Evolutionary conservation across 169 alveolate genomes (phyloP).

Genomic region (Cryptosporidium bovis): DNA sequence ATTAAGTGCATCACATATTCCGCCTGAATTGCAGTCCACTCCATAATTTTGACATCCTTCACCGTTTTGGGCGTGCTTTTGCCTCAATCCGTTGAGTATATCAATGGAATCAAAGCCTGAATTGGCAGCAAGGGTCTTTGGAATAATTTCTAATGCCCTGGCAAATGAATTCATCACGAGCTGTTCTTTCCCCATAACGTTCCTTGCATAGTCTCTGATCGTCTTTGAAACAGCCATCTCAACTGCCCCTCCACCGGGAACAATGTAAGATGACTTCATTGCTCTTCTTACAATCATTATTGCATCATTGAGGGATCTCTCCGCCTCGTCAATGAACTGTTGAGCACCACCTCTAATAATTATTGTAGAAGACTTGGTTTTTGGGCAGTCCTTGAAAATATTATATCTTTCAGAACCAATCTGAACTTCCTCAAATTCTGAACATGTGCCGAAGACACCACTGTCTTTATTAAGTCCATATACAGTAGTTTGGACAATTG

Average conservation of each 20-base stretch:
- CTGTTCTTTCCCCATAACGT: constrained; percentile 93
- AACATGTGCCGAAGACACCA: constrained; percentile 94
- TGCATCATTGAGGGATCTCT: constrained; percentile 97
- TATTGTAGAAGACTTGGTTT: constrained; percentile 92
- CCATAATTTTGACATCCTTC: constrained; percentile 92
- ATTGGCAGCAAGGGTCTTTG: constrained; percentile 96
- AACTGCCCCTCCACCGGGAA: constrained; percentile 98
- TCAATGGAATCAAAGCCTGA: constrained; percentile 96
- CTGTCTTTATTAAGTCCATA: constrained; percentile 90
- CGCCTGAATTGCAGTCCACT: constrained; percentile 93
- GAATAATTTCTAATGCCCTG: constrained; percentile 96
- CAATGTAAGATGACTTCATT: constrained; percentile 89
- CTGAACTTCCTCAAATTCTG: constrained; percentile 95
- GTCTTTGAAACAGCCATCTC: constrained; percentile 83
- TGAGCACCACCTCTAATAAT: constrained; percentile 98
- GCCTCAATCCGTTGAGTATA: constrained; percentile 92
- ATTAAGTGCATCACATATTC: constrained; percentile 86
- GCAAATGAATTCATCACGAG: constrained; percentile 93
- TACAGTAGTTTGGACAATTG: constrained; percentile 93
- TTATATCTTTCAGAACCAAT: constrained; percentile 97
- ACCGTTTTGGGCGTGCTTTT: constrained; percentile 88
- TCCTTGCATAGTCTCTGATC: constrained; percentile 86
- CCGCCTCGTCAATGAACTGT: constrained; percentile 97
- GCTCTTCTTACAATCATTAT: constrained; percentile 95
- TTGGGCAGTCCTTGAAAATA: constrained; percentile 93